Conservation (phyloP, 352 stramenopile genomes). For the Thraustochytrium striatum region DNA sequence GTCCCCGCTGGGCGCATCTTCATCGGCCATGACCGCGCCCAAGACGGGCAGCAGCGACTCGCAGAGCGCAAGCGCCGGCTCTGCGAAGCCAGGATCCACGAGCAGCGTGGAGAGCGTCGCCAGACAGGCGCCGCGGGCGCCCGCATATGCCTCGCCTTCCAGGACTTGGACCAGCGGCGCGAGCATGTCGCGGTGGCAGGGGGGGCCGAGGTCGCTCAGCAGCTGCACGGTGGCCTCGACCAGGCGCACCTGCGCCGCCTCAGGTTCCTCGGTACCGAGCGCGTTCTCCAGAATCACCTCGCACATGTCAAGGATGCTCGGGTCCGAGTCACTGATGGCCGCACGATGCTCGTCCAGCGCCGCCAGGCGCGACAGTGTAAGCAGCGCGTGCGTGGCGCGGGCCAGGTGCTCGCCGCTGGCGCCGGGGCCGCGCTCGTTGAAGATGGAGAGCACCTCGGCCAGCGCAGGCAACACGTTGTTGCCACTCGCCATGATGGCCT, state of each 20-base stretch:
- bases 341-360: conserved; percentile 32
- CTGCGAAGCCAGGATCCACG: too few species aligned
- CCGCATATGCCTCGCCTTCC: background rate
- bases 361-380: conserved; percentile 31
- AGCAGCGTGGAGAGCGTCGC: too few species aligned
- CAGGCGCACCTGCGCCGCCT: background rate
- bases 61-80: too few species aligned
- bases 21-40: too few species aligned
- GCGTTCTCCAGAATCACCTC: background rate
- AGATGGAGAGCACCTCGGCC: conserved; percentile 7
- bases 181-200: background rate
- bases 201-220: conserved; percentile 2
- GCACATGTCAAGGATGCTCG: background rate
- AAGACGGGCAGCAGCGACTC: too few species aligned
- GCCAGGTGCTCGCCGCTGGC: background rate
- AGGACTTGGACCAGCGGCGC: background rate
- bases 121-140: background rate
- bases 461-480: conserved; percentile 25
- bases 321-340: background rate
- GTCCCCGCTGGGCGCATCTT: too few species aligned
- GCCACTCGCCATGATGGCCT: conserved; percentile 34
- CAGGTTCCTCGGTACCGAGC: background rate
- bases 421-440: background rate
- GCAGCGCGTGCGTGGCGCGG: conserved; percentile 10
- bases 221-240: conserved; percentile 21